Conservation (phyloP, 1,139 yeast species). For the Suhomyces panamericanus region DNA sequence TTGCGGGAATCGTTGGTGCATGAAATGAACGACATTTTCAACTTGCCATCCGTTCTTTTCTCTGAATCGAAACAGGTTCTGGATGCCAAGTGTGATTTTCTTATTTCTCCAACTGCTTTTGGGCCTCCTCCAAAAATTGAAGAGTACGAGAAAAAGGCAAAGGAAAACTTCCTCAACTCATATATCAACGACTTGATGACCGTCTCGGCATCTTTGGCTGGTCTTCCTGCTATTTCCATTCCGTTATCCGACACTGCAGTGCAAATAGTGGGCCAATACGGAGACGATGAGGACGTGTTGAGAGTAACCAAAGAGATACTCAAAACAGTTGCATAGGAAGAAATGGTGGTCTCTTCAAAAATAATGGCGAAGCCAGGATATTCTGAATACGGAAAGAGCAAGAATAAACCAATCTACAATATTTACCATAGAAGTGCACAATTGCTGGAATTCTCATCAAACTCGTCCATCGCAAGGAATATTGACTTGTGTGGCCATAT, state of each 20-base stretch:
- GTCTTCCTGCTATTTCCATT: conserved; percentile 78
- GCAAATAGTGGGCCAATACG: conserved; percentile 84
- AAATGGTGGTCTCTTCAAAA: too few relatives aligned
- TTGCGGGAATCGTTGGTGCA: conserved; percentile 59
- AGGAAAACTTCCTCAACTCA: conserved; percentile 54
- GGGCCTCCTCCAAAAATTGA: conserved; percentile 56
- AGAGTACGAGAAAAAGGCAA: conserved; percentile 34
- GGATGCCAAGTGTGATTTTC: conserved; percentile 57
- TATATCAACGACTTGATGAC: conserved; percentile 84
- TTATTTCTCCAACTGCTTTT: conserved; percentile 73
- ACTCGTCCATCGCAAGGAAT: too few relatives aligned
- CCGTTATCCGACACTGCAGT: conserved; percentile 62
- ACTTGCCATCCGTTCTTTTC: conserved; percentile 39
- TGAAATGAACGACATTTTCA: conserved; percentile 69
- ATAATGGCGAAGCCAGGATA: too few relatives aligned
- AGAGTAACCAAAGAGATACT: conserved; percentile 9
- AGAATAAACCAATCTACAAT: too few relatives aligned
- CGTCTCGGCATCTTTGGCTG: conserved; percentile 89
- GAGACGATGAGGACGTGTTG: conserved; percentile 69
- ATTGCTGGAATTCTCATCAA: too few relatives aligned
- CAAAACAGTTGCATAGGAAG: not conserved
- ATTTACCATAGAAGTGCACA: too few relatives aligned
- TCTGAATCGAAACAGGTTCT: conserved; percentile 3
- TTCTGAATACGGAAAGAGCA: too few relatives aligned
- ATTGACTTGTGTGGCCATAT: too few relatives aligned